phyloP scores from a whole-genome alignment of 768 basidiomycete species.

The Coprinopsis sp. region DNA sequence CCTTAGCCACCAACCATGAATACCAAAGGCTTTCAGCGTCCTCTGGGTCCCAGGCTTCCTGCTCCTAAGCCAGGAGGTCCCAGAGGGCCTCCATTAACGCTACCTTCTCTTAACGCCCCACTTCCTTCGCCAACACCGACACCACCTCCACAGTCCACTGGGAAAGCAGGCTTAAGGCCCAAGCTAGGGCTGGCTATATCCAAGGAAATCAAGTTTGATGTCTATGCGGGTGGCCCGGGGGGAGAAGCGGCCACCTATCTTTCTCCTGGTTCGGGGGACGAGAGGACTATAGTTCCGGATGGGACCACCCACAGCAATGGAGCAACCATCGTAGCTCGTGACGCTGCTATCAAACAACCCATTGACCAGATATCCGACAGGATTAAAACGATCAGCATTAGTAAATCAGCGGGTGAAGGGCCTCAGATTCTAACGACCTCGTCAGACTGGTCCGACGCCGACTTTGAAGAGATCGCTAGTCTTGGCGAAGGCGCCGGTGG shows the following conservation, averaged over 20 bases:
- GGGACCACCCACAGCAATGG: slow-evolving; percentile 24
- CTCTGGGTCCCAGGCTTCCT: slow-evolving; percentile 38
- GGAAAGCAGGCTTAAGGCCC: slow-evolving; percentile 19
- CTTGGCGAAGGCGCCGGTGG: slow-evolving; percentile 96
- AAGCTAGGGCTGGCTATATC: slow-evolving; percentile 18
- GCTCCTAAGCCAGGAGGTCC: no score
- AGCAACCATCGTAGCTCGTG: no score
- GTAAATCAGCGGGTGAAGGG: no score
- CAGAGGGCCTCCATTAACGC: no score
- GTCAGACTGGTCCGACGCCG: slow-evolving; percentile 59
- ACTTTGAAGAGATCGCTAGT: slow-evolving; percentile 70
- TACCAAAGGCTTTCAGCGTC: slow-evolving; percentile 28
- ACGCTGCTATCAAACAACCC: no score
- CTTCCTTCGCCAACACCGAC: no score
- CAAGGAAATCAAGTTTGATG: slow-evolving; percentile 29
- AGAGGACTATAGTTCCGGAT: slow-evolving; percentile 41
- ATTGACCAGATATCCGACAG: no score
- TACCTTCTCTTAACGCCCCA: no score
- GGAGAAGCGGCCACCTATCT: slow-evolving; percentile 20
- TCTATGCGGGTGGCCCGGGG: slow-evolving; percentile 41
- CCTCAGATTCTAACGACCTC: slow-evolving; percentile 5
- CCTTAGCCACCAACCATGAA: slow-evolving; percentile 18
- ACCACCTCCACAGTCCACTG: slow-evolving; percentile 15
- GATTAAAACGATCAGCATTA: no score
- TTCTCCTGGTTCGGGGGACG: slow-evolving; percentile 24